These are phyloP conservation scores for Tricholoma terreum DNA, from an alignment of 768 basidiomycete species.

Conservation along the genomic window DNA sequence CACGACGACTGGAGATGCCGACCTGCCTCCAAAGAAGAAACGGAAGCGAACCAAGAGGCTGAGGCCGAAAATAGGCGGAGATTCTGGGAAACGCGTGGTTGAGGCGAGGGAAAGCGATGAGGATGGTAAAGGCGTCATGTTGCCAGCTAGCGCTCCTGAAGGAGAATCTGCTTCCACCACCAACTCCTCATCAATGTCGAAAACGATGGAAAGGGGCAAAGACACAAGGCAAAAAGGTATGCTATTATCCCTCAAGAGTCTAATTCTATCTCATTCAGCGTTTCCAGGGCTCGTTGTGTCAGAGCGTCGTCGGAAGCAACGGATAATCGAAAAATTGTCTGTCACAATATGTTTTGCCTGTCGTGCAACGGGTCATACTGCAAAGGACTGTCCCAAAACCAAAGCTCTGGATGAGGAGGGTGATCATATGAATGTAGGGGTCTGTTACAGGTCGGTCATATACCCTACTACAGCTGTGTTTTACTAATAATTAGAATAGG, in stretches of 20 bases:
- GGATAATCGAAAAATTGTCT: slow-evolving; percentile 53
- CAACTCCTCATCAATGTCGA: slow-evolving; percentile 19
- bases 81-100: slow-evolving; percentile 25
- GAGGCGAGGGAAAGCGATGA: slow-evolving; percentile 6
- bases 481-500: slow-evolving; percentile 35
- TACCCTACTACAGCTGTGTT: background rate
- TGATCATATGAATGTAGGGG: slow-evolving; percentile 37
- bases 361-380: slow-evolving; percentile 78
- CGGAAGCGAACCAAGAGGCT: slow-evolving; percentile 52
- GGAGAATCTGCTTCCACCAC: slow-evolving; percentile 4
- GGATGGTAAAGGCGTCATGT: background rate
- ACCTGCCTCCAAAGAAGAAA: slow-evolving; percentile 51
- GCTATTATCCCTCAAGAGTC: slow-evolving; percentile 16
- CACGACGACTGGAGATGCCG: slow-evolving; percentile 9
- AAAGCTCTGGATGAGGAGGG: slow-evolving; percentile 17
- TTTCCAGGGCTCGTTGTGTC: slow-evolving; percentile 22
- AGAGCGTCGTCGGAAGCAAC: slow-evolving; percentile 64
- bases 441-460: slow-evolving; percentile 65
- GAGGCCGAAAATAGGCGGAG: slow-evolving; percentile 41
- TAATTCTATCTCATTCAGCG: background rate
- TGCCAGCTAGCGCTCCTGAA: background rate
- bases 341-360: slow-evolving; percentile 84
- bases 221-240: slow-evolving; percentile 29
- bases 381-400: slow-evolving; percentile 70
- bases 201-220: slow-evolving; percentile 32